Base-by-base conservation (phyloP, 2,329 filamentous ascomycete species). In the Byssochlamys sp. region DNA sequence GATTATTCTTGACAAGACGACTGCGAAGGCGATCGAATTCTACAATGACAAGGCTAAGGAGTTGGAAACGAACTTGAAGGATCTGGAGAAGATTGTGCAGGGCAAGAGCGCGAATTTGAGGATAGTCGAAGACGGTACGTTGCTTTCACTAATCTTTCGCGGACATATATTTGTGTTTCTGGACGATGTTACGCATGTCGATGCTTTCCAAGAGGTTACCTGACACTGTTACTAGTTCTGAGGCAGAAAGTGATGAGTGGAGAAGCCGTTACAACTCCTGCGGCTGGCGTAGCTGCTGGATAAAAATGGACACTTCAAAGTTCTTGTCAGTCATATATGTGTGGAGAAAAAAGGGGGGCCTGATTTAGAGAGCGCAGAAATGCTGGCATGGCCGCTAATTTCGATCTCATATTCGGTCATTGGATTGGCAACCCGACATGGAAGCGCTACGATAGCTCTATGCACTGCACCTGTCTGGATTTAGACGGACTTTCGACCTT, bases 91-190 rank as follows among this genome's bases (percentile, higher is more conserved):
- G 63, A 85, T 88, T 58, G 80, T 89, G 53, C 80, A 84, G 65
- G 78, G 79, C 35, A 99, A 99, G 79, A 90, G 88, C 57, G 85
- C 87, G 63, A 96, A 94, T 70, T 76, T 95, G 61, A 84, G 89
- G 58, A 80, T 94, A 39, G 86, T 97, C 25, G 94, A 99, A 77
- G 92, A 97, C 77, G 89, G 89, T 87, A 77, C 73, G 75, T 71
- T 61, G 59, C 5, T 33, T 24, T 14, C 56, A n/a, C 27, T 25
- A 14, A 28, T 48, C 27, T 29, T 12, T 25, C 10, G 52, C 9
- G 29, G 28, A 31, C 19, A 45, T 6, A 1, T 11, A 31, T 29
- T 56, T 33, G 11, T 55, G 28, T 27, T 39, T 45, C 45, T 25
- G 24, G 49, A 49, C 60, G 50, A 58, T 65, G 56, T 63, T 48